Base-by-base conservation (phyloP, 139 green algal genomes). In the Coelastrella sp. region DNA sequence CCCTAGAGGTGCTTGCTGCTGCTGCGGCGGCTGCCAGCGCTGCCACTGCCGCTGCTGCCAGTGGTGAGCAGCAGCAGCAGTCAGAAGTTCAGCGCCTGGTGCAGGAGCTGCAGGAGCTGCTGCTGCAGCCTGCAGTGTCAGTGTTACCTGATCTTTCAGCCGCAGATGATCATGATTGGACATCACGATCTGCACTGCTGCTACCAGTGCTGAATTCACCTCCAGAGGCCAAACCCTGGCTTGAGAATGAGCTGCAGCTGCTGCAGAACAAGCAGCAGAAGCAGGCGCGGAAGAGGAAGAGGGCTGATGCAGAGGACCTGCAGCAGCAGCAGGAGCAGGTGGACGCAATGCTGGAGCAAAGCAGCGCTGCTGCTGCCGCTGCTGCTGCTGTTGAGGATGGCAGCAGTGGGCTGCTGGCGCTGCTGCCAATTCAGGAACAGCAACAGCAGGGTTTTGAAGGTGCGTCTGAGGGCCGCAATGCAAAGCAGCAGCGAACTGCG, bases 41-140 rank as follows among this genome's bases (percentile, higher is more conserved):
- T 83, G 25, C 76, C 11, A 63, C 63, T 74, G 68, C 15, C 74
- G 84, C 63, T 72, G 70, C 27, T 89, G 82, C 27, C 22, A 11
- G 58, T 78, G 19, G 27, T 81, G 24, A 78, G 65, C 66, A 81
- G 66, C 84, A 81, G 84, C 84, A 80, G 56, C 79, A 85, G 79
- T 49, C 27, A 20, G 79, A 35, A n/a, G 20, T 15, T 6, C 58
- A 86, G 81, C 59, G 17, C 27, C 84, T 65, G 79, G 49, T 49
- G 7, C 8, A 66, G 27, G 35, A 88, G 84, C 17, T 56, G 81
- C 59, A 68, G 84, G 19, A 88, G 65, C 65, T 68, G 82, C 82
- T 78, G 82, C 82, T 78, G 84, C 84, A 81, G 84, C 35, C 25
- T 56, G 79, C 79, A 20, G 49, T 49, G 15, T 70, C 35, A 20